A percentile compares a stretch with the other conserved stretches of the same genome.
phyloP scores from a whole-genome alignment of 371 early-diverging fungal genomes.

The Mortierella sp. region DNA sequence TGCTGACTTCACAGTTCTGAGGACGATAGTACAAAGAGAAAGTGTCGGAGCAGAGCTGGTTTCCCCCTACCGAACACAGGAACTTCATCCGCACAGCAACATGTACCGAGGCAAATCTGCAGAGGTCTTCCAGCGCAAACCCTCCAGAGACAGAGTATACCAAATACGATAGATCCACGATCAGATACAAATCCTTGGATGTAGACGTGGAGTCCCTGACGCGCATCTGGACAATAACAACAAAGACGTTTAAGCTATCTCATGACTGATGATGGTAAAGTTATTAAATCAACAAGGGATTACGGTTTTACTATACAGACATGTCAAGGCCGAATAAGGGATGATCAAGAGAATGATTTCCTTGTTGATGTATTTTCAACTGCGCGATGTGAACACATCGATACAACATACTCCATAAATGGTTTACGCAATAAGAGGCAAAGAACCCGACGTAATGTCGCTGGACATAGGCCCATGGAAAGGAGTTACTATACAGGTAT shows the following conservation, averaged over 20 bases:
- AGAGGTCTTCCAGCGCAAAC: background rate
- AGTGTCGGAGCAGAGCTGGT: too few species aligned
- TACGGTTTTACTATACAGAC: too few species aligned
- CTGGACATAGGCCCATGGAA: constrained; percentile 10
- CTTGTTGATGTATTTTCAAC: constrained; percentile 19
- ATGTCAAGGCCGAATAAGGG: too few species aligned
- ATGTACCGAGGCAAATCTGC: constrained; percentile 15
- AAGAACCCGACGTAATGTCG: constrained; percentile 10
- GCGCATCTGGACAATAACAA: background rate
- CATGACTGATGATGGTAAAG: constrained; percentile 16
- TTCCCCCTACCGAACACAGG: background rate
- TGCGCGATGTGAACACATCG: constrained; percentile 12
- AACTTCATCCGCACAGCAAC: constrained; percentile 17
- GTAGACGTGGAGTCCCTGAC: background rate
- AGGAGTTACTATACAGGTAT: too few species aligned
- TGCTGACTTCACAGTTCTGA: too few species aligned
- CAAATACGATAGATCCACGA: constrained; percentile 1
- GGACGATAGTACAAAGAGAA: too few species aligned
- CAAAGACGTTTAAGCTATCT: background rate
- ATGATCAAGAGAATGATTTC: background rate
- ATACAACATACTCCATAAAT: constrained; percentile 18
- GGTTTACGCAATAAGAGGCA: constrained; percentile 11
- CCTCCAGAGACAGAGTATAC: constrained; percentile 13
- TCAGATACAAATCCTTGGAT: constrained; percentile 3
- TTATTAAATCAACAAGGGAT: constrained; percentile 7